These are phyloP conservation scores for Blastomyces percursus DNA, from an alignment of 2,329 filamentous ascomycete genomes.

Conservation along the genomic window DNA sequence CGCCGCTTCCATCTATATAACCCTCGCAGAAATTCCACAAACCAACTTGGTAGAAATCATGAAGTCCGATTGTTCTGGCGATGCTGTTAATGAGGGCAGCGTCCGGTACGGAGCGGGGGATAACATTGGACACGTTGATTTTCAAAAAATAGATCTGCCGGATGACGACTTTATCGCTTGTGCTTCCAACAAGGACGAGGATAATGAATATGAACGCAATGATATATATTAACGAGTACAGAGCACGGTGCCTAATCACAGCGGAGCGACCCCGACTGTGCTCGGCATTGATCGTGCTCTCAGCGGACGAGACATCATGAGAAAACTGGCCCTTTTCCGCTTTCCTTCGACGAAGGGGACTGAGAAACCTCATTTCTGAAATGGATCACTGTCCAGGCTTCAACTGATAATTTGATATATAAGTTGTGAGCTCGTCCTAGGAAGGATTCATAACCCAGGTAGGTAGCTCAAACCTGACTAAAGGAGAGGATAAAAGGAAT, in stretches of 20 bases:
- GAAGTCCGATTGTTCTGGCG: constrained; percentile 71
- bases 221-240: constrained; percentile 60
- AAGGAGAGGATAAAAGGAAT: not conserved
- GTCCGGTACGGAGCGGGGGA: constrained; percentile 61
- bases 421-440: not conserved
- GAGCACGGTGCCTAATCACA: constrained; percentile 44
- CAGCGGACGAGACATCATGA: not conserved
- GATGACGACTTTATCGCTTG: constrained; percentile 50
- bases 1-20: constrained; percentile 53
- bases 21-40: constrained; percentile 91
- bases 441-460: not conserved
- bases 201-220: constrained; percentile 68
- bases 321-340: not conserved
- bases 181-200: constrained; percentile 69
- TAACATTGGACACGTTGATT: constrained; percentile 70
- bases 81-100: constrained; percentile 73
- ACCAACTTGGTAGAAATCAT: constrained; percentile 90
- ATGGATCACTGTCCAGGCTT: not conserved
- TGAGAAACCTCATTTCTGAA: not conserved
- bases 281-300: not conserved
- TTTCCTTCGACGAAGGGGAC: not conserved
- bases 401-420: not conserved
- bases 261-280: not conserved
- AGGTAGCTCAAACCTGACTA: not conserved
- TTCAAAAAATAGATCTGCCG: constrained; percentile 72